A percentile compares a stretch with the other conserved stretches of the same genome.
Evolutionary conservation across 2,329 filamentous ascomycete species (phyloP).

Genomic region (Colletotrichum cuscutae): DNA sequence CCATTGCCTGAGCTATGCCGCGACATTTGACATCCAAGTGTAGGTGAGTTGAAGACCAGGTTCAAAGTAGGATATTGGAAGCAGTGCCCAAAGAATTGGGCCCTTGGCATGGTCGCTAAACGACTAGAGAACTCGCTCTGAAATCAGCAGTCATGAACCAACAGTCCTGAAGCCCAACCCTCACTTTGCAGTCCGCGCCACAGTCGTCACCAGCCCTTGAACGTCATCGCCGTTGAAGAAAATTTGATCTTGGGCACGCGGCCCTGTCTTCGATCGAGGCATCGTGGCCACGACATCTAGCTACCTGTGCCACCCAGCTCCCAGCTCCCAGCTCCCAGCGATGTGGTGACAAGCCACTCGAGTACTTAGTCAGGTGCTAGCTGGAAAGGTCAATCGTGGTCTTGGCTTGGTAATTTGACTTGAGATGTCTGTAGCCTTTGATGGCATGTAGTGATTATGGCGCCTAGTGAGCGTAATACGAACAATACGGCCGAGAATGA

Average conservation of each 20-base stretch:
- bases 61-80: background rate
- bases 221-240: constrained; percentile 15
- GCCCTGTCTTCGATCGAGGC: background rate
- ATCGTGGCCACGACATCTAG: background rate
- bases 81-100: background rate
- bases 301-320: no score
- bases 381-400: background rate
- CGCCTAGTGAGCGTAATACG: background rate
- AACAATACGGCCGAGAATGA: background rate
- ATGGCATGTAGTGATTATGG: background rate
- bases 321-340: no score
- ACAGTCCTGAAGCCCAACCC: background rate
- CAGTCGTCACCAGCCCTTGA: background rate
- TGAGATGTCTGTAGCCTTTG: background rate
- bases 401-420: background rate
- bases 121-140: background rate
- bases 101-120: background rate
- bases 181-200: constrained; percentile 2
- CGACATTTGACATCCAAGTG: background rate
- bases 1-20: background rate
- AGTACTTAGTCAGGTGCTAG: background rate
- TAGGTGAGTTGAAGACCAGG: background rate
- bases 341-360: background rate
- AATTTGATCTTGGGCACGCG: background rate
- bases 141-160: background rate